Evolutionary conservation across 1,139 yeast species (phyloP), one percentile per base, ranked within the genome.

Genomic region (Sugiyamaella japonica): DNA sequence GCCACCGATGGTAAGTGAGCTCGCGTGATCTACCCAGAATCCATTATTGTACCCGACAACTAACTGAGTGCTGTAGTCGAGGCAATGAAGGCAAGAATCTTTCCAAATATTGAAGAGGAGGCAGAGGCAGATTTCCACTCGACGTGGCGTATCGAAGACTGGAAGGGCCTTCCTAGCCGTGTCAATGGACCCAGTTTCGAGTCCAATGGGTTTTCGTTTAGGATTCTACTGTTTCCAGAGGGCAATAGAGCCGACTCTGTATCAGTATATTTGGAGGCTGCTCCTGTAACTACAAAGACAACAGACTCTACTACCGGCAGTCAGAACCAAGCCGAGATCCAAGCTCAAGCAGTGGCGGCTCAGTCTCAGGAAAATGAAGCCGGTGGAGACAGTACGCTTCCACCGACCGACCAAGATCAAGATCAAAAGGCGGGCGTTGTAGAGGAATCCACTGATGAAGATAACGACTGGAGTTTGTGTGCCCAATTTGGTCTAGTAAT

Each of bases 401-500:
- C 5, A 12, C 28, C 17, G n/a, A 23, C 29, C 10, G 36, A 49
- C 9, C 17, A n/a, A 4, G 42, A 2, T 8, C n/a, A 20, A 3
- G 44, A 37, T 23, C 17, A 12, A 13, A 48, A 32, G 20, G 41
- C 16, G 1, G 32, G 12, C 16, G 7, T 25, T 13, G 29, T 12
- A 39, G 25, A 54, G 17, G 39, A 36, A 8, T n/a, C 51, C 7
- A 74, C 70, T 29, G 70, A 67, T 37, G 74, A 66, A 13, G 68
- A 72, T 3, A 67, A 67, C 12, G 80, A 76, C 54, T 90, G 97
- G 97, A 83, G 84, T 57, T 85, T 84, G 16, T 91, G 98, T 72
- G 96, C 95, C 1, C 96, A 90, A 67, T 93, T 93, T 72, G 89
- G 89, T 2, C 78, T 93, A 48, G 88, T 86, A 57, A 76, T 89